Conservation (phyloP, 169 alveolate genomes). For the Plasmodium sp. region DNA sequence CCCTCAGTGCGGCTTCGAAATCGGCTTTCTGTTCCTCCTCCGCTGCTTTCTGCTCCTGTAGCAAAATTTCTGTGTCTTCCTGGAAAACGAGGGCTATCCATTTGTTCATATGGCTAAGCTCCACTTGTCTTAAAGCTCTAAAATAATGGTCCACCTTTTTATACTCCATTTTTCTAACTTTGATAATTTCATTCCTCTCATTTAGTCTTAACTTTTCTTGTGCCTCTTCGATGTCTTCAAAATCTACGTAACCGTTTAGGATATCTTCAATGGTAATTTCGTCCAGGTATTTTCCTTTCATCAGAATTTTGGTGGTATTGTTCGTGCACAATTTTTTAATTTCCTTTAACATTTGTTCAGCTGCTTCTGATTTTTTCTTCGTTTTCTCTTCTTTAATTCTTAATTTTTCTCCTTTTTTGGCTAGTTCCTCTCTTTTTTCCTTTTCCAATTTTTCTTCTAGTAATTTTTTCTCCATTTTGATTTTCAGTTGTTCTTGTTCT, state of each 20-base stretch:
- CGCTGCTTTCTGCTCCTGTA: conserved; percentile 81
- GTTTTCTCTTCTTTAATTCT: conserved; percentile 80
- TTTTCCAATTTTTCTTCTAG: conserved; percentile 82
- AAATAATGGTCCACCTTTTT: conserved; percentile 89
- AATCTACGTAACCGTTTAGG: conserved; percentile 88
- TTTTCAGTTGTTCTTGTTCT: conserved; percentile 87
- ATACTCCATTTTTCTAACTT: conserved; percentile 86
- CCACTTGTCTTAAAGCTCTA: conserved; percentile 89
- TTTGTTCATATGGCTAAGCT: conserved; percentile 80
- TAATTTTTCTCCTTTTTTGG: conserved; percentile 84
- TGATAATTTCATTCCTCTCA: conserved; percentile 88
- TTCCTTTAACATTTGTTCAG: conserved; percentile 82
- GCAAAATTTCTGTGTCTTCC: conserved; percentile 78
- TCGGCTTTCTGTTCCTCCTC: conserved; percentile 82
- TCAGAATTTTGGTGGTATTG: conserved; percentile 80
- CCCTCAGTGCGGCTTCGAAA: conserved; percentile 78
- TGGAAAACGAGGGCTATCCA: conserved; percentile 80
- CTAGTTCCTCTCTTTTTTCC: conserved; percentile 85
- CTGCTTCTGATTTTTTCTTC: conserved; percentile 78
- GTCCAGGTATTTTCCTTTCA: conserved; percentile 90
- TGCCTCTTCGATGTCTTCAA: conserved; percentile 91
- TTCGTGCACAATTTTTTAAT: conserved; percentile 84
- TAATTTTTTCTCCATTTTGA: conserved; percentile 87
- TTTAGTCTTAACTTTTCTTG: conserved; percentile 85
- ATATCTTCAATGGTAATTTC: conserved; percentile 90